A percentile compares a stretch with the other conserved stretches of the same genome.
These are phyloP conservation scores for Alternaria brassicae DNA, from an alignment of 2,329 filamentous ascomycete genomes.

Conservation along the genomic window DNA sequence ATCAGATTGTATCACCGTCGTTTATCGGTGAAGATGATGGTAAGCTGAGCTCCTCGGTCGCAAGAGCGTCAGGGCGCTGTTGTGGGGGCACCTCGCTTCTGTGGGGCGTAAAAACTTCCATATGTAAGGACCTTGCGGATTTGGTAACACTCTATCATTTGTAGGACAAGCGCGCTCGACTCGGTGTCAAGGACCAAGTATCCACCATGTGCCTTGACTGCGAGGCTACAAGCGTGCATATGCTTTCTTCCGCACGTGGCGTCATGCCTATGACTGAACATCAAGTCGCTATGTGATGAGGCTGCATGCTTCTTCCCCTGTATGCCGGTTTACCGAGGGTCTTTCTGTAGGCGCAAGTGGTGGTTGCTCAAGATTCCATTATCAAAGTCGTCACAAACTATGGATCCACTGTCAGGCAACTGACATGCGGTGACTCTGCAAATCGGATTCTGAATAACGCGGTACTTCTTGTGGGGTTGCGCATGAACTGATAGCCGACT, in stretches of 20 bases:
- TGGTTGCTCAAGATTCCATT: slow-evolving; percentile 5
- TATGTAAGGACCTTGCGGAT: background rate
- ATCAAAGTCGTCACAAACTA: background rate
- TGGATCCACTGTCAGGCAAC: background rate
- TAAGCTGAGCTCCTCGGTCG: slow-evolving; percentile 16
- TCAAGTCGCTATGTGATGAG: slow-evolving; percentile 6
- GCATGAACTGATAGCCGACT: slow-evolving; percentile 8
- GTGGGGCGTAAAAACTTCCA: slow-evolving; percentile 5
- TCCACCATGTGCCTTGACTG: slow-evolving; percentile 9
- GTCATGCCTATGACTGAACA: slow-evolving; percentile 18
- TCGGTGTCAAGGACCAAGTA: slow-evolving; percentile 8
- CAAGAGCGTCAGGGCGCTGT: background rate
- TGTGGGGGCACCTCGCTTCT: slow-evolving; percentile 4
- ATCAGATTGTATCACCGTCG: slow-evolving; percentile 28
- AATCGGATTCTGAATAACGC: slow-evolving; percentile 12
- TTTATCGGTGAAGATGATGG: slow-evolving; percentile 22
- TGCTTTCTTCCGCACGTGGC: slow-evolving; percentile 19
- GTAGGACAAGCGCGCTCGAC: slow-evolving; percentile 22
- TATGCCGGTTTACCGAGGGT: slow-evolving; percentile 4
- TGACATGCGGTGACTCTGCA: slow-evolving; percentile 1
- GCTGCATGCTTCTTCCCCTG: slow-evolving; percentile 7
- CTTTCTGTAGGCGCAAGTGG: background rate
- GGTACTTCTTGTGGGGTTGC: slow-evolving; percentile 12
- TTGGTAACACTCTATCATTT: slow-evolving; percentile 16
- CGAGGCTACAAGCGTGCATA: slow-evolving; percentile 5